phyloP scores from a whole-genome alignment of 176 grass and related monocot species.

The Raddia distichophylla region DNA sequence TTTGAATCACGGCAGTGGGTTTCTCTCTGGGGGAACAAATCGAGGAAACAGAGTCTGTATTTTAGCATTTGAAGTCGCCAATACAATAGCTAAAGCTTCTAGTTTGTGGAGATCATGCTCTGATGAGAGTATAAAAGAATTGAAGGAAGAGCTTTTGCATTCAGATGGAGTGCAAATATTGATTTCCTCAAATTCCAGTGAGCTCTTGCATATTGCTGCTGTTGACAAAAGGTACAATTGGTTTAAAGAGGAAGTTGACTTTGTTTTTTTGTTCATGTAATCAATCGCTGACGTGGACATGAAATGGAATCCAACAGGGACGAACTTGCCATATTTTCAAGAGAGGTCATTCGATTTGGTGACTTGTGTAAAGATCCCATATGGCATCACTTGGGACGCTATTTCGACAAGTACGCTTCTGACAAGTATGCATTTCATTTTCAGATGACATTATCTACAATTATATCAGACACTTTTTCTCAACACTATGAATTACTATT shows the following conservation, averaged over 20 bases:
- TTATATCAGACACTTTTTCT: conserved; percentile 33
- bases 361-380: conserved; percentile 88
- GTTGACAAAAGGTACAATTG: conserved; percentile 82
- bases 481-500: conserved; percentile 34
- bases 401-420: conserved; percentile 78
- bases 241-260: not conserved
- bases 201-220: conserved; percentile 76
- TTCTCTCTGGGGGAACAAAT: conserved; percentile 61
- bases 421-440: conserved; percentile 47
- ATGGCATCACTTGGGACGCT: conserved; percentile 94
- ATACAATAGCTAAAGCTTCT: conserved; percentile 87
- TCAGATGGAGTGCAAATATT: conserved; percentile 81
- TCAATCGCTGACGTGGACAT: conserved; percentile 19
- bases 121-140: conserved; percentile 68
- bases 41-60: conserved; percentile 74
- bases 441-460: not conserved
- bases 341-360: conserved; percentile 95
- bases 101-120: conserved; percentile 78
- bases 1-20: conserved; percentile 84
- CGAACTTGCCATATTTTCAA: conserved; percentile 77
- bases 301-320: conserved; percentile 69
- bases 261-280: not conserved
- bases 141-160: conserved; percentile 81
- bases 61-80: conserved; percentile 94
- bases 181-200: conserved; percentile 60